Evolutionary conservation across 2,329 filamentous ascomycete genomes (phyloP).

Genomic region (Colletotrichum costaricense): DNA sequence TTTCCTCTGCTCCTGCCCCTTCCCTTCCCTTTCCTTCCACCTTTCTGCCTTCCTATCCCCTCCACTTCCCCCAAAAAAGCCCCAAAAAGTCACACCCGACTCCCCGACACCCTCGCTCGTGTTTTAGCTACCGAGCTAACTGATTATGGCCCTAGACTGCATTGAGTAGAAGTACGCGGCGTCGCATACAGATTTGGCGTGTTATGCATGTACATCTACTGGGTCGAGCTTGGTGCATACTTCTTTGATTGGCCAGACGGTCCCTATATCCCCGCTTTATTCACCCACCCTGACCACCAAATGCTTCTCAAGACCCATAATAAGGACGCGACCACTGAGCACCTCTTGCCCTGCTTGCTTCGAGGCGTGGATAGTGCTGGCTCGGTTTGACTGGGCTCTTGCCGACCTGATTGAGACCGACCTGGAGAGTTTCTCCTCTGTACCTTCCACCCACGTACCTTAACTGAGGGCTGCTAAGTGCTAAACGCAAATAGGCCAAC

Average conservation of each 20-base stretch:
- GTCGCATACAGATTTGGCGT: constrained; percentile 21
- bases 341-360: not conserved
- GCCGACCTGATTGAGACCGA: not conserved
- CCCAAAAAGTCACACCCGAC: constrained; percentile 16
- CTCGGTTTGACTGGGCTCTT: constrained; percentile 2
- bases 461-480: constrained; percentile 16
- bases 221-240: not conserved
- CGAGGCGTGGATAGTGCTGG: not conserved
- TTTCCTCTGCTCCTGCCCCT: not conserved
- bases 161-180: constrained; percentile 28
- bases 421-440: not conserved
- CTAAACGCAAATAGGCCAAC: constrained; percentile 14
- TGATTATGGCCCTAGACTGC: constrained; percentile 11
- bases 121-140: constrained; percentile 29
- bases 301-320: constrained; percentile 13
- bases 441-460: not conserved
- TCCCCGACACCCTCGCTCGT: constrained; percentile 31
- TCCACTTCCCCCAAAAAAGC: constrained; percentile 6
- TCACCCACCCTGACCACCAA: constrained; percentile 15
- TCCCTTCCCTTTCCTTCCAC: not conserved
- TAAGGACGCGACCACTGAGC: constrained; percentile 11
- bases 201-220: constrained; percentile 32
- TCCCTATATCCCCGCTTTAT: constrained; percentile 32
- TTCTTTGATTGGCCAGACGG: constrained; percentile 24
- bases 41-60: not conserved